Conservation (phyloP, 2,329 filamentous ascomycete species). For the Xylaria sp. region DNA sequence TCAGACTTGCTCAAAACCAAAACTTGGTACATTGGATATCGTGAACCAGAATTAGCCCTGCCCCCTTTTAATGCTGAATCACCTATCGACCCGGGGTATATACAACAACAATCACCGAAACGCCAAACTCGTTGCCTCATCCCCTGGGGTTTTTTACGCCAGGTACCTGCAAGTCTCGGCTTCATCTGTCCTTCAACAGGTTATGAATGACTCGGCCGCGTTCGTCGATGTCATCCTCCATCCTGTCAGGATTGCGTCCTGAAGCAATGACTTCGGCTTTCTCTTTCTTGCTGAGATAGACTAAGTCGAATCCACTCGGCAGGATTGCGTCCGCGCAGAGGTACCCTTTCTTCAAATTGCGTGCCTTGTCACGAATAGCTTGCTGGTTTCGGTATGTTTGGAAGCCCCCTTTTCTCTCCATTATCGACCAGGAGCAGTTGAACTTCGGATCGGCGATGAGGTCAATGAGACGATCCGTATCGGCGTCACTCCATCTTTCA, state of each 20-base stretch:
- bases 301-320: constrained; percentile 61
- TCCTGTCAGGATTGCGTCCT: constrained; percentile 62
- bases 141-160: not conserved
- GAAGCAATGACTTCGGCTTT: constrained; percentile 52
- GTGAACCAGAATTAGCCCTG: constrained; percentile 13
- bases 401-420: constrained; percentile 54
- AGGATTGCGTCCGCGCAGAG: constrained; percentile 58
- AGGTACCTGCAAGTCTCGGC: not conserved
- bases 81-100: constrained; percentile 1
- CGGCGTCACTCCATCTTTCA: constrained; percentile 56
- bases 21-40: constrained; percentile 30
- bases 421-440: constrained; percentile 54
- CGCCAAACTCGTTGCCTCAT: constrained; percentile 17
- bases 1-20: not conserved
- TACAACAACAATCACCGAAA: constrained; percentile 20
- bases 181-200: constrained; percentile 27
- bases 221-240: constrained; percentile 58
- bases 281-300: constrained; percentile 64
- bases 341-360: constrained; percentile 65
- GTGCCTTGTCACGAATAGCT: constrained; percentile 68
- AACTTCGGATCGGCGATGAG: constrained; percentile 53
- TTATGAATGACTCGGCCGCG: constrained; percentile 55
- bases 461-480: constrained; percentile 56
- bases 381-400: constrained; percentile 63
- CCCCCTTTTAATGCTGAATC: not conserved